Percentiles rank a stretch among this genome's conserved stretches.
phyloP scores from a whole-genome alignment of 1,284 basidiomycete species.

The Rhodotorula sp. region DNA sequence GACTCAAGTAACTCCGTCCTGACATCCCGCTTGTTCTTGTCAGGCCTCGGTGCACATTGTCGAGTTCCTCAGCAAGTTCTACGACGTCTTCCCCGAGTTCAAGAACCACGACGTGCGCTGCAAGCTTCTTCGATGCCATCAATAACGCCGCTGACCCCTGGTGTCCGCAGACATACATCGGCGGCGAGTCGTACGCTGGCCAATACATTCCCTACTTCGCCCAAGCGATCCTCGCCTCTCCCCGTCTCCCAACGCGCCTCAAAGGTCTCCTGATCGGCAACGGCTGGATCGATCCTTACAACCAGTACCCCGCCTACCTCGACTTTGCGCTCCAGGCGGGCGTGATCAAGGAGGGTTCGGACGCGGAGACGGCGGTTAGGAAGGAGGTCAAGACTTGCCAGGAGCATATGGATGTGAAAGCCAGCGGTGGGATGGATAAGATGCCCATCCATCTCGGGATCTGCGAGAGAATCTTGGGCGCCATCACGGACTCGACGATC shows the following conservation, averaged over 20 bases:
- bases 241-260: conserved; percentile 54
- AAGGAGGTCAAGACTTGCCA: conserved; percentile 65
- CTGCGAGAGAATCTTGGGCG: conserved; percentile 67
- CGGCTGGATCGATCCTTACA: conserved; percentile 88
- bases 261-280: conserved; percentile 90
- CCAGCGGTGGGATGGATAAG: conserved; percentile 48
- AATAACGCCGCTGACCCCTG: neutral
- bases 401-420: conserved; percentile 52
- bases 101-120: conserved; percentile 71
- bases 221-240: conserved; percentile 52
- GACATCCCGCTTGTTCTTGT: neutral
- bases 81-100: conserved; percentile 87
- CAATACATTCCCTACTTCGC: conserved; percentile 94
- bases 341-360: conserved; percentile 69
- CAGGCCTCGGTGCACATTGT: conserved; percentile 77
- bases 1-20: neutral
- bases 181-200: conserved; percentile 96
- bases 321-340: conserved; percentile 81
- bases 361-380: conserved; percentile 65
- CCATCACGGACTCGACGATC: conserved; percentile 62
- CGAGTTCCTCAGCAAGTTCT: conserved; percentile 82
- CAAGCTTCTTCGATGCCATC: conserved; percentile 5
- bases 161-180: conserved; percentile 75
- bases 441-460: conserved; percentile 60
- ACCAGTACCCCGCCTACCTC: conserved; percentile 86